Conservation (phyloP, 1,139 yeast species). For the Saccharomyces hybrid region DNA sequence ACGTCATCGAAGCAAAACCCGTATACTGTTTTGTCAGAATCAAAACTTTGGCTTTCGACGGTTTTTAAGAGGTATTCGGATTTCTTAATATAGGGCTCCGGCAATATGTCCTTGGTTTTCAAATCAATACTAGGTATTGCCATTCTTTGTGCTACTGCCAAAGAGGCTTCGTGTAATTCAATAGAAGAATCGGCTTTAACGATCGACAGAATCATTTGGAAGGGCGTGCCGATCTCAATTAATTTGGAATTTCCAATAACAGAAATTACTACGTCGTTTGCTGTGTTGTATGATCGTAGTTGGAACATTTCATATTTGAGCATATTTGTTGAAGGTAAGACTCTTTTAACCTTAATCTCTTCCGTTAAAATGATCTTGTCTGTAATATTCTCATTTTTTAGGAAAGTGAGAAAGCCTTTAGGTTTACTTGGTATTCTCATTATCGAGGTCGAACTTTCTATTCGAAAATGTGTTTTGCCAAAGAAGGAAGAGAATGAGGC, state of each 20-base stretch:
- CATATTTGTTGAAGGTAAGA: slow-evolving; percentile 11
- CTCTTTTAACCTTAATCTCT: slow-evolving; percentile 13
- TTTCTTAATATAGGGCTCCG: neutral
- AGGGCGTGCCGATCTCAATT: slow-evolving; percentile 2
- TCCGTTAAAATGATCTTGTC: slow-evolving; percentile 21
- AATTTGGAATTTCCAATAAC: slow-evolving; percentile 2
- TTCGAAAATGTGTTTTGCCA: slow-evolving; percentile 20
- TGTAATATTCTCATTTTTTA: slow-evolving; percentile 5
- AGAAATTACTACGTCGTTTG: neutral
- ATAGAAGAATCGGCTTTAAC: neutral
- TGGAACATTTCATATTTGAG: slow-evolving; percentile 8
- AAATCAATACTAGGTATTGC: neutral
- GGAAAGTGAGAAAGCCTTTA: neutral
- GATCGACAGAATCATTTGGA: neutral
- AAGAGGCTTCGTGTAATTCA: slow-evolving; percentile 1
- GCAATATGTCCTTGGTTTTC: neutral
- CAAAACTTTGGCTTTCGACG: neutral
- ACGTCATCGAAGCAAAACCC: slow-evolving; percentile 5
- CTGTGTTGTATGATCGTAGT: neutral
- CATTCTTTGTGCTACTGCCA: slow-evolving; percentile 4
- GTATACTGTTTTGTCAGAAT: slow-evolving; percentile 5
- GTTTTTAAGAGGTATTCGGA: neutral
- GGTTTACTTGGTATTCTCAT: slow-evolving; percentile 4
- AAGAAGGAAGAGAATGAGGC: slow-evolving; percentile 12
- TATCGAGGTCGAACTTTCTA: slow-evolving; percentile 17